Base-by-base conservation (phyloP, 225 moss, liverwort and hornwort species). In the Climacium dendroides region DNA sequence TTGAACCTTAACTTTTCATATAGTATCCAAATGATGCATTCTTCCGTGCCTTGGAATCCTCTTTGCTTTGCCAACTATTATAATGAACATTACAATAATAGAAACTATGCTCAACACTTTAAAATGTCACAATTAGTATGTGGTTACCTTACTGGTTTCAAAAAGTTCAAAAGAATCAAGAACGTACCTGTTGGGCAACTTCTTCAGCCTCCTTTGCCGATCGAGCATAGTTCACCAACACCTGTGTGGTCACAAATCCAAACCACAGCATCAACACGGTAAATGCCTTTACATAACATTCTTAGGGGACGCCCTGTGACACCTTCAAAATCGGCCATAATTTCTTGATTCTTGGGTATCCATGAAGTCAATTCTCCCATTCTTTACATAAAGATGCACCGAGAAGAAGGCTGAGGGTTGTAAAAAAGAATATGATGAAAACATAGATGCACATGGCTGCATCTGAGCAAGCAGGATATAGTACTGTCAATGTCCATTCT, bases 201-300 rank as follows among this genome's bases (percentile, higher is more conserved):
- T 93, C 92, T 85, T 96, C 96, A 7, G 97, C 97, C 79, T 97
- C 98, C 90, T 97, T 96, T 5, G 93, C 82, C 69, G 98, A 98
- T 82, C 97, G 95, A 71, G 97, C 94, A 66, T 98, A 98, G 88
- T 97, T 98, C 60, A 98, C 97, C 81, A 98, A 58, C 41, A 98
- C 96, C 96, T 97, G 87, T 35, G 80, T 17, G 59, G 22, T 75
- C 66, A 89, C 54, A 50, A 85, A 83, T 77, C 16, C 60, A 71
- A 81, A 83, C 64, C 61, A 81, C 79, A 61, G 20, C 43, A 52
- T 58, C 53, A 52, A 71, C 5, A 54, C 13, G n/a, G 61, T 65
- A 66, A 79, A 47, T 57, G 28, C 9, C 10, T 78, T 45, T 45
- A 79, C 63, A 30, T 52, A 52, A 54, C 30, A 47, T 19, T 47